Percentiles rank a stretch among this genome's conserved stretches.
Conservation (phyloP, 306 rosid species). For the Malus sieversii region DNA sequence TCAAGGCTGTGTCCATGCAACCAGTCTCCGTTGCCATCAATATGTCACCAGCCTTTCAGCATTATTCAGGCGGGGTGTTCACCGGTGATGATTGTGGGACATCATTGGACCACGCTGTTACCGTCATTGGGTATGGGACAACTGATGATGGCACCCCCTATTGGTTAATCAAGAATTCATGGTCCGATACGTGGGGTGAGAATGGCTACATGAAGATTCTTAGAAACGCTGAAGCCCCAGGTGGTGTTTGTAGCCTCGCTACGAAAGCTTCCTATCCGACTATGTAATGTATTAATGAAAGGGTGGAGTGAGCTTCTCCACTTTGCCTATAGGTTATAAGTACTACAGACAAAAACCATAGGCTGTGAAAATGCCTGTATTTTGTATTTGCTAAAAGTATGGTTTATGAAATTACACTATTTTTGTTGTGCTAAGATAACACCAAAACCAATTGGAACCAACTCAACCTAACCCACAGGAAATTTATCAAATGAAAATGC, state of each 20-base stretch:
- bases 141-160: background rate
- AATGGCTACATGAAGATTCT: background rate
- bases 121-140: background rate
- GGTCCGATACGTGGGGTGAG: background rate
- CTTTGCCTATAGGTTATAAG: too few species aligned
- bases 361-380: too few species aligned
- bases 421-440: too few species aligned
- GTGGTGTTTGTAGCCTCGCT: background rate
- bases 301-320: too few species aligned
- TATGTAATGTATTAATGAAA: too few species aligned
- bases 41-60: slow-evolving; percentile 22
- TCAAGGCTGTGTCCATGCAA: slow-evolving; percentile 24
- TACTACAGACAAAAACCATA: too few species aligned
- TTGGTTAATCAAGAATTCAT: background rate
- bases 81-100: slow-evolving; percentile 27
- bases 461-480: too few species aligned
- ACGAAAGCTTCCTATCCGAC: background rate
- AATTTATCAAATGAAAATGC: too few species aligned
- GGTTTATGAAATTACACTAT: too few species aligned
- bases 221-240: background rate
- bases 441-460: too few species aligned
- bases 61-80: slow-evolving; percentile 30
- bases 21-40: slow-evolving; percentile 34
- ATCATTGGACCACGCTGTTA: slow-evolving; percentile 31
- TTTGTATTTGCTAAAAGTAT: too few species aligned